phyloP scores from a whole-genome alignment of 208 protist species.

The Trypanosoma scelopori region DNA sequence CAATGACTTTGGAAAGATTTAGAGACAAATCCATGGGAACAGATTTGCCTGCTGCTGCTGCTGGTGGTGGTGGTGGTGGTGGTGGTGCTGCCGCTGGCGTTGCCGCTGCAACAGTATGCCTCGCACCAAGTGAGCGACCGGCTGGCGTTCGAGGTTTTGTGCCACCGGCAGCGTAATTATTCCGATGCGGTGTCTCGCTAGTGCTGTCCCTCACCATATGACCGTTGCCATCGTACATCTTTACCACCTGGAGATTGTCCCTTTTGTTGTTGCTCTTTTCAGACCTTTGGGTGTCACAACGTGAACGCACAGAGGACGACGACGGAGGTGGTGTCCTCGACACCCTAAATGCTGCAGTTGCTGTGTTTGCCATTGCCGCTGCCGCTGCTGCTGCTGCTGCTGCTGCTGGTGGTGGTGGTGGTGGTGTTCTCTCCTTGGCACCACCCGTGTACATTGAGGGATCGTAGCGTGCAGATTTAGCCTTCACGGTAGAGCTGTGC shows the following conservation, averaged over 20 bases:
- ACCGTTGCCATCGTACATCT: neutral
- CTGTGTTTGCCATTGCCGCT: neutral
- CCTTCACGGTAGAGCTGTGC: neutral
- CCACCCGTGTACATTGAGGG: neutral
- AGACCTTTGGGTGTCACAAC: neutral
- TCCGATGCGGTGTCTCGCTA: neutral
- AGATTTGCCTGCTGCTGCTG: neutral
- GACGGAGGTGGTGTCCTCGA: neutral
- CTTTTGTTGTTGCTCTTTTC: neutral
- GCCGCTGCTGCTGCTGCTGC: neutral
- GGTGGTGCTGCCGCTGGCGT: too few species aligned
- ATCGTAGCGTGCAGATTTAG: constrained; percentile 1
- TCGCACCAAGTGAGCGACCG: neutral
- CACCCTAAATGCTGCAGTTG: neutral
- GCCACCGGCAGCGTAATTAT: neutral
- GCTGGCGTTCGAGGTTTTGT: neutral
- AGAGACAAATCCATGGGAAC: neutral
- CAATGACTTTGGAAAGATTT: neutral
- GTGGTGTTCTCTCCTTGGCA: neutral
- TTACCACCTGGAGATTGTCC: neutral
- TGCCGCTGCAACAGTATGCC: neutral
- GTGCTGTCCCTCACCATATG: neutral
- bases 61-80: too few species aligned
- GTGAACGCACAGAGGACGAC: neutral
- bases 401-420: neutral